phyloP scores from a whole-genome alignment of 306 rosid species.

The Quercus gilva region DNA sequence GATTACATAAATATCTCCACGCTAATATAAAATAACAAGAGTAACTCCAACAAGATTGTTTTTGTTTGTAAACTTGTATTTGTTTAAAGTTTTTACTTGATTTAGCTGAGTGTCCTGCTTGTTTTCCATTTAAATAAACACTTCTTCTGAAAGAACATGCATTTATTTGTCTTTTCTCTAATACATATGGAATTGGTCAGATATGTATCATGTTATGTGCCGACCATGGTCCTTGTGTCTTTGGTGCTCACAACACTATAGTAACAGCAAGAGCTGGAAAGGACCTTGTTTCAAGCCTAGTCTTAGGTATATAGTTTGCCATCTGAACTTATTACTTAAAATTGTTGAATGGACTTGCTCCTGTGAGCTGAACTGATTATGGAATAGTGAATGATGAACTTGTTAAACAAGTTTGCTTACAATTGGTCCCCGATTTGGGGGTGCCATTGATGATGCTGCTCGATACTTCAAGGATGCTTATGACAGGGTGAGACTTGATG shows the following conservation, averaged over 20 bases:
- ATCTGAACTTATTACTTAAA: neutral
- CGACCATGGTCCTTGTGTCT: constrained; percentile 98
- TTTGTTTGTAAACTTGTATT: neutral
- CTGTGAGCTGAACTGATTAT: neutral
- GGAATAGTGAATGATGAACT: constrained; percentile 31
- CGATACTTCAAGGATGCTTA: constrained; percentile 97
- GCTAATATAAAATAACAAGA: too few species aligned
- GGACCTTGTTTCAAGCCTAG: constrained; percentile 95
- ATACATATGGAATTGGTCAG: constrained; percentile 46
- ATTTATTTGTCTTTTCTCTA: constrained; percentile 14
- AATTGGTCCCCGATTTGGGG: constrained; percentile 99
- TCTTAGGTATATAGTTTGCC: constrained; percentile 56
- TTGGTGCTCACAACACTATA: constrained; percentile 97
- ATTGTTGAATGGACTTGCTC: constrained; percentile 6
- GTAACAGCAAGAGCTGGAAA: constrained; percentile 99
- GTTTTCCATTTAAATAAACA: constrained; percentile 14
- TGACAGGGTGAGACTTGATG: constrained; percentile 62
- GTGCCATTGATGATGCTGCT: constrained; percentile 99
- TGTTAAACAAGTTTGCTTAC: constrained; percentile 88
- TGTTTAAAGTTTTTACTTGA: constrained; percentile 1
- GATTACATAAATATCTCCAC: too few species aligned
- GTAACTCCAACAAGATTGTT: too few species aligned
- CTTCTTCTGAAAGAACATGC: constrained; percentile 7
- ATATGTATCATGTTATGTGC: constrained; percentile 98
- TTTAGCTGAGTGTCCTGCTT: constrained; percentile 2